Base-by-base conservation (phyloP, 148 eudicot species). In the Selenicereus undatus region DNA sequence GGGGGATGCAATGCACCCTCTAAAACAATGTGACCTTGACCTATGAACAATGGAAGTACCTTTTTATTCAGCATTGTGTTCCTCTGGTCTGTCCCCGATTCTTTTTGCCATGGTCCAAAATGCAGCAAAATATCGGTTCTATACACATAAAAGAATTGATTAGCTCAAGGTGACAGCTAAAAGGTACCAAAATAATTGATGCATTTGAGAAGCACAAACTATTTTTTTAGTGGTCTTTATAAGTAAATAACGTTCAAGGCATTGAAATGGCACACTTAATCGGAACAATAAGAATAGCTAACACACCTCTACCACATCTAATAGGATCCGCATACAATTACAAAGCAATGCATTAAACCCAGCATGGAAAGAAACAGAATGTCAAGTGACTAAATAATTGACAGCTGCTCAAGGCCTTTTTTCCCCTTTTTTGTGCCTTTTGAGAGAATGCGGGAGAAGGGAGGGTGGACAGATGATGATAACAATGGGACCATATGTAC, bases 71-170 rank as follows among this genome's bases (percentile, higher is more conserved):
- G 77, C 74, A 26, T 76, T 78, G 39, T 76, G 69, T 27, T 42
- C 76, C 80, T 79, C 80, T 43, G 66, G n/a, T 62, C 58, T 79
- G 43, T 76, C 79, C 26, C 74, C 83, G 36, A 78, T 18, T 79
- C 80, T 88, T 89, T 95, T 95, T 65, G 88, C 90, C 99, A 95
- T 95, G 43, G 95, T 91, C 99, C 99, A 95, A 83, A 93, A 95
- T 42, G 91, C 92, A 35, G 95, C 87, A 65, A 80, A 88, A 80
- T 95, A 95, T 73, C 88, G 93, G 80, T 95, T 95, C 99, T 95
- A 93, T 81, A 86, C 74, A 68, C 70, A 84, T 62, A 73, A n/a
- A 80, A 76, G 36, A 42, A 11, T 11, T 21, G 6, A 66, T 81
- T 22, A 69, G 51, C 24, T 9, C 3, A 83, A 29, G 45, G 54